These are phyloP conservation scores for Aspergillus sp. DNA, from an alignment of 2,329 filamentous ascomycete genomes.

Conservation along the genomic window DNA sequence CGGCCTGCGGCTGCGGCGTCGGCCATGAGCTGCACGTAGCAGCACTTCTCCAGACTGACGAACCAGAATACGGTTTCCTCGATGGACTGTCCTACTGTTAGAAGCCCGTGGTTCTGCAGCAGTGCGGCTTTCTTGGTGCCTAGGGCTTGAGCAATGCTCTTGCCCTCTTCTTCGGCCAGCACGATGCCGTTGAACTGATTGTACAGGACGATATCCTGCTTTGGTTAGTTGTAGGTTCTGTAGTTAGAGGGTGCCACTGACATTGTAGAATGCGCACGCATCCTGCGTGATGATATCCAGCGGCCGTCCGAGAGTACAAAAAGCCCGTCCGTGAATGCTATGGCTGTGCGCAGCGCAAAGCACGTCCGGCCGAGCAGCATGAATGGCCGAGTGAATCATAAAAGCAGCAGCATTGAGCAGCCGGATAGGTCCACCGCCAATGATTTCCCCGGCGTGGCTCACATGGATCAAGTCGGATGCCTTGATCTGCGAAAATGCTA, in stretches of 20 bases:
- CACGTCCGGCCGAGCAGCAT: slow-evolving; percentile 57
- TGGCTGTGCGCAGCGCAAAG: slow-evolving; percentile 59
- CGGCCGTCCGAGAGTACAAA: slow-evolving; percentile 44
- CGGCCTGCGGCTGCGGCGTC: slow-evolving; percentile 58
- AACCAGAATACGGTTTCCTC: slow-evolving; percentile 59
- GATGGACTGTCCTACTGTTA: slow-evolving; percentile 53
- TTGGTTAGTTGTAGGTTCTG: background rate
- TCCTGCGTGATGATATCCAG: slow-evolving; percentile 52
- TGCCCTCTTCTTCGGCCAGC: slow-evolving; percentile 56
- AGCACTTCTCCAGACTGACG: slow-evolving; percentile 56
- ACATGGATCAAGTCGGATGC: slow-evolving; percentile 69
- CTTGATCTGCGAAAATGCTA: slow-evolving; percentile 64
- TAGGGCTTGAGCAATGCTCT: slow-evolving; percentile 52
- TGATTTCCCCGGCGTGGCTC: slow-evolving; percentile 60
- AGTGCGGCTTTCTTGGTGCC: slow-evolving; percentile 55
- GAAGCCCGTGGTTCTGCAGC: slow-evolving; percentile 56
- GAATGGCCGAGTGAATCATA: slow-evolving; percentile 58
- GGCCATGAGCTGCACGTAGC: slow-evolving; percentile 55
- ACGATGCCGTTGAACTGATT: slow-evolving; percentile 57
- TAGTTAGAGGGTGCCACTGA: slow-evolving; percentile 5
- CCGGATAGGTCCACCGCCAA: slow-evolving; percentile 59
- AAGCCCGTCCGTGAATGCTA: slow-evolving; percentile 53
- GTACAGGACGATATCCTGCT: slow-evolving; percentile 55
- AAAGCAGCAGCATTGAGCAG: slow-evolving; percentile 53
- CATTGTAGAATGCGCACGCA: slow-evolving; percentile 48